These are phyloP conservation scores for Usnea hakonensis DNA, from an alignment of 495 filamentous ascomycete genomes.

Conservation along the genomic window DNA sequence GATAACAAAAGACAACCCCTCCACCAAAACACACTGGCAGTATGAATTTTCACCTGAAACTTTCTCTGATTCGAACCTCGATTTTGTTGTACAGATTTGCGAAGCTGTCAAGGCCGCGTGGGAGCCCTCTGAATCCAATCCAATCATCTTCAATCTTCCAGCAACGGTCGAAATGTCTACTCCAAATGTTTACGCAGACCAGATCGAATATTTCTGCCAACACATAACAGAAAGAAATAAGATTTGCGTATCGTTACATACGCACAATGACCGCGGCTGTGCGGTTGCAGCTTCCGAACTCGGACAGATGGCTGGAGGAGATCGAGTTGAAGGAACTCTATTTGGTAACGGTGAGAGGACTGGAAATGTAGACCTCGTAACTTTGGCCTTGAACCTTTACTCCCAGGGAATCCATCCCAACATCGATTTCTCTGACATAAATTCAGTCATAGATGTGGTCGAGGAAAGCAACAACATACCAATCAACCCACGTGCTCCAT, in stretches of 20 bases:
- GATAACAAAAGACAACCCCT: conserved; percentile 91
- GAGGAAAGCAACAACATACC: conserved; percentile 94
- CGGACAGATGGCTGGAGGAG: conserved; percentile 94
- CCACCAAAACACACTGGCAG: conserved; percentile 68
- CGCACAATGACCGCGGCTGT: conserved; percentile 92
- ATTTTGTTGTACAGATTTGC: conserved; percentile 77
- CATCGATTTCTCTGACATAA: conserved; percentile 89
- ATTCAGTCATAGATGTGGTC: conserved; percentile 78
- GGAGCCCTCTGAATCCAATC: conserved; percentile 72
- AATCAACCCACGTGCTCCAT: conserved; percentile 79
- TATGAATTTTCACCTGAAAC: conserved; percentile 97
- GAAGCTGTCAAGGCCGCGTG: conserved; percentile 95
- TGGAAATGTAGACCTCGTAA: conserved; percentile 94
- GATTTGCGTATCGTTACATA: conserved; percentile 76
- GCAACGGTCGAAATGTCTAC: conserved; percentile 95
- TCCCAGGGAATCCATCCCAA: conserved; percentile 85
- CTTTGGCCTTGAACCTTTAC: conserved; percentile 89
- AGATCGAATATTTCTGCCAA: conserved; percentile 91
- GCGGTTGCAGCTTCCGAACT: conserved; percentile 83
- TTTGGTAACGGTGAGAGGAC: conserved; percentile 96
- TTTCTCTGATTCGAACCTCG: conserved; percentile 84
- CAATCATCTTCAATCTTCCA: conserved; percentile 95
- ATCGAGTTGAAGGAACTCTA: conserved; percentile 88
- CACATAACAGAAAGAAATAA: conserved; percentile 73
- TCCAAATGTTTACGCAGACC: conserved; percentile 93